These are phyloP conservation scores for Pholiota conissans DNA, from an alignment of 768 basidiomycete genomes.

Conservation along the genomic window DNA sequence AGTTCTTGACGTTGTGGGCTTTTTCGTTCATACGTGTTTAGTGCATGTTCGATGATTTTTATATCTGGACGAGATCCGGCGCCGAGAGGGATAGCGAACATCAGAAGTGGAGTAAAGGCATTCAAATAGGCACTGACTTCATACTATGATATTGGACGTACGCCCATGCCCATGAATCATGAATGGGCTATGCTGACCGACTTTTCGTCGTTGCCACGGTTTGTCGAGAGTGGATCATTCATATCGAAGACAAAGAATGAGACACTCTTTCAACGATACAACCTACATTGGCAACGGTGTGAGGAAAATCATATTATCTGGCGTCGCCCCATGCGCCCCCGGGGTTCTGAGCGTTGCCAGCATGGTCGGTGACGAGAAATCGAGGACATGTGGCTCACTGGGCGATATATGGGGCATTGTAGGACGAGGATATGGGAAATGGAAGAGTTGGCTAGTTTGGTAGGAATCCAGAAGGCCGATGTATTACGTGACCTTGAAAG, in stretches of 20 bases:
- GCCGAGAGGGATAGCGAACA: neutral
- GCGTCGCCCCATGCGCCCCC: neutral
- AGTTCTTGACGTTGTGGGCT: neutral
- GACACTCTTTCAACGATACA: neutral
- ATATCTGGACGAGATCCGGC: neutral
- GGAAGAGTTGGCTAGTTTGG: neutral
- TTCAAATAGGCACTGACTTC: neutral
- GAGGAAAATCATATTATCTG: neutral
- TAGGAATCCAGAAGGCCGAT: neutral
- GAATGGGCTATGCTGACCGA: too few species aligned
- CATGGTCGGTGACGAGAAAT: neutral
- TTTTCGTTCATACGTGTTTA: neutral
- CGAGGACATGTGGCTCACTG: constrained; percentile 3
- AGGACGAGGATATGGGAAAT: constrained; percentile 2
- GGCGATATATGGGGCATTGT: constrained; percentile 8
- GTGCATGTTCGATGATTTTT: neutral
- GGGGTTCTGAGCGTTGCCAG: constrained; percentile 4
- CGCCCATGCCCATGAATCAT: too few species aligned
- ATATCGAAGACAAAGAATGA: neutral
- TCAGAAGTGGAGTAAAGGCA: neutral
- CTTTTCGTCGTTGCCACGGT: too few species aligned
- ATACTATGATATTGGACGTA: too few species aligned
- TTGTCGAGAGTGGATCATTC: neutral
- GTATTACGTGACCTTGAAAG: constrained; percentile 1
- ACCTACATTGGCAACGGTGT: neutral